phyloP scores from a whole-genome alignment of 2,329 filamentous ascomycete genomes.

The Diaporthe batatas region DNA sequence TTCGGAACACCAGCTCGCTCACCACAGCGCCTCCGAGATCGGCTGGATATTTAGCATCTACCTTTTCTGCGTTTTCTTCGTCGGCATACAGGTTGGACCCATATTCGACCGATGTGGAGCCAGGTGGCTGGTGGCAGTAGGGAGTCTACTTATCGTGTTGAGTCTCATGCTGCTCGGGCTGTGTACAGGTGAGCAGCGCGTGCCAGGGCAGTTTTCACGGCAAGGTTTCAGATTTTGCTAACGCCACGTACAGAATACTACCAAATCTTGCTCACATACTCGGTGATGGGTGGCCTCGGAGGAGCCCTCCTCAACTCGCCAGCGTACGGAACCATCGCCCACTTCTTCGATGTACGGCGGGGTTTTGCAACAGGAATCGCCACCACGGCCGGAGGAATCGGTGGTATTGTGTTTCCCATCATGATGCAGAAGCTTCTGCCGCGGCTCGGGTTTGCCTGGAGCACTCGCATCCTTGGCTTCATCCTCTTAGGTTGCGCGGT shows the following conservation, averaged over 20 bases:
- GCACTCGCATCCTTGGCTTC: slow-evolving; percentile 63
- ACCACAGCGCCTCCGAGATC: slow-evolving; percentile 75
- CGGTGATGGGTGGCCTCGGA: slow-evolving; percentile 78
- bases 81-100: slow-evolving; percentile 85
- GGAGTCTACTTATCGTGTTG: slow-evolving; percentile 71
- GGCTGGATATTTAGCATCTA: slow-evolving; percentile 92
- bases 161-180: slow-evolving; percentile 77
- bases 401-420: slow-evolving; percentile 74
- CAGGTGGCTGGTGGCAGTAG: slow-evolving; percentile 72
- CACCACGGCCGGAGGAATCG: slow-evolving; percentile 77
- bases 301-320: slow-evolving; percentile 84
- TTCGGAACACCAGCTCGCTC: slow-evolving; percentile 76
- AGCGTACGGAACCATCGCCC: slow-evolving; percentile 79
- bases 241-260: slow-evolving; percentile 68
- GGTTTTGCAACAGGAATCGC: slow-evolving; percentile 86
- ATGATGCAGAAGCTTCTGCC: slow-evolving; percentile 61
- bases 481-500: slow-evolving; percentile 62
- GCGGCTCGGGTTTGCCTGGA: slow-evolving; percentile 63
- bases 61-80: slow-evolving; percentile 84
- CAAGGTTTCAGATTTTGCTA: slow-evolving; percentile 11
- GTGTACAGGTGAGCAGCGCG: slow-evolving; percentile 64
- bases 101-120: slow-evolving; percentile 85
- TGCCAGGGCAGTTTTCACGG: not conserved
- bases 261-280: slow-evolving; percentile 85
- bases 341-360: slow-evolving; percentile 81